A percentile compares a stretch with the other conserved stretches of the same genome.
These are phyloP conservation scores for Blastomyces gilchristii DNA, from an alignment of 2,329 filamentous ascomycete genomes.

Conservation along the genomic window DNA sequence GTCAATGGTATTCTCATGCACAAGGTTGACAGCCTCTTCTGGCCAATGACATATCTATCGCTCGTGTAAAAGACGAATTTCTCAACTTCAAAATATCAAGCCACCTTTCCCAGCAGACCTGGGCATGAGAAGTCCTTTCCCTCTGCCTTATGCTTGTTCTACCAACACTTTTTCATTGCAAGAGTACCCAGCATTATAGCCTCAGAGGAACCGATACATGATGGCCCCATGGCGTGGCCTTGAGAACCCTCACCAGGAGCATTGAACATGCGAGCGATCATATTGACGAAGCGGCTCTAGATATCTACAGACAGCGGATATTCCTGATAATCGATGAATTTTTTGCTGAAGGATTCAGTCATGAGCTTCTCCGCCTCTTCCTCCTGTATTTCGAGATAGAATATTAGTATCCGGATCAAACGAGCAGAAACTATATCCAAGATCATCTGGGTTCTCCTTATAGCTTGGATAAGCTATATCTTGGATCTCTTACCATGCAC, in stretches of 20 bases:
- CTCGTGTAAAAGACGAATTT: slow-evolving; percentile 59
- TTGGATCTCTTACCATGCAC: slow-evolving; percentile 58
- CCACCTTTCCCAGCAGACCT: slow-evolving; percentile 97
- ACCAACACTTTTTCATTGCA: slow-evolving; percentile 94
- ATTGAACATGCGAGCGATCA: slow-evolving; percentile 85
- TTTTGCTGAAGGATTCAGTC: slow-evolving; percentile 83
- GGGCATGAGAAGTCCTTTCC: slow-evolving; percentile 72
- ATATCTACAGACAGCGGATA: slow-evolving; percentile 73
- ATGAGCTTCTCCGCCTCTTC: slow-evolving; percentile 94
- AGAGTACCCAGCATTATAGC: slow-evolving; percentile 46
- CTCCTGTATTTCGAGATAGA: slow-evolving; percentile 47
- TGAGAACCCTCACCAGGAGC: slow-evolving; percentile 51
- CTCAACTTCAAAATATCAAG: slow-evolving; percentile 85
- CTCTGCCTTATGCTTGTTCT: slow-evolving; percentile 70
- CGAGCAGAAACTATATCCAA: background rate
- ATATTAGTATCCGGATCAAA: background rate
- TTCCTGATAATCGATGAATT: slow-evolving; percentile 87
- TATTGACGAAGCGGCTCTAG: slow-evolving; percentile 84
- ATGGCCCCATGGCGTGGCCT: slow-evolving; percentile 68
- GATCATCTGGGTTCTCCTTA: background rate
- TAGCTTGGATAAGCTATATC: background rate
- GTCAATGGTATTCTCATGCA: slow-evolving; percentile 69
- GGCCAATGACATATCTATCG: slow-evolving; percentile 54
- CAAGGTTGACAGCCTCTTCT: slow-evolving; percentile 50
- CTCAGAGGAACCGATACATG: slow-evolving; percentile 80